Base-by-base conservation (phyloP, 2,329 filamentous ascomycete species). In the Neonectria magnoliae region DNA sequence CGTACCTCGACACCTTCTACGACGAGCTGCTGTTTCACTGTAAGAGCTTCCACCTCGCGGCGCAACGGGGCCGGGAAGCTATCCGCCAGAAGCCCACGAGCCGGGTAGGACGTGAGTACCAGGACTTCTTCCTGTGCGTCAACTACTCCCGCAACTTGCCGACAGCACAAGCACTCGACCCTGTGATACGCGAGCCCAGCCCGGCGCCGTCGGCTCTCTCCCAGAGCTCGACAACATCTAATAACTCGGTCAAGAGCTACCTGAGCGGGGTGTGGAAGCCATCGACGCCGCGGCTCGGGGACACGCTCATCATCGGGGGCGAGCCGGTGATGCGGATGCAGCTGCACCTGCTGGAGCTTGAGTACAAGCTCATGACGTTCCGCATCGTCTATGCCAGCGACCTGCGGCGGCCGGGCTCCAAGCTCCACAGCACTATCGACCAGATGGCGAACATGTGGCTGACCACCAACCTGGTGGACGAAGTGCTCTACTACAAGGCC, bases 41-140 rank as follows among this genome's bases (percentile, higher is more conserved):
- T 42, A 63, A 68, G 20, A 71, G 72, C 27, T 76, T 77, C 22
- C 72, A 76, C 50, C 57, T 66, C 4, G 74, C 76, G n/a, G 74
- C 76, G 9, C 73, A 76, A 25, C 60, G 56, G 3, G 74, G 72
- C 8, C 65, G 75, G 45, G 70, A 75, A 38, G 73, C 71, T 9
- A 68, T 76, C 14, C 72, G 56, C 14, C 22, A 59, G 44, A 63
- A 54, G 33, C 60, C 60, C 2, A 63, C 55, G 4, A 59, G 22
- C 16, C 29, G 60, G 14, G 25, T 20, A 13, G 55, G 60, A 1
- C 55, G 55, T 5, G 44, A 44, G 20, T 73, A 72, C 38, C 67
- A 71, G 33, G 75, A 76, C 60, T 76, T 72, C 47, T 76, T 77
- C 44, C 51, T 76, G 13, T 76, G 75, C 45, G 75, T 76, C 58